Percentiles rank a stretch among this genome's conserved stretches.
Evolutionary conservation across 2,329 filamentous ascomycete species (phyloP).

Genomic region (Fusarium ambrosium): DNA sequence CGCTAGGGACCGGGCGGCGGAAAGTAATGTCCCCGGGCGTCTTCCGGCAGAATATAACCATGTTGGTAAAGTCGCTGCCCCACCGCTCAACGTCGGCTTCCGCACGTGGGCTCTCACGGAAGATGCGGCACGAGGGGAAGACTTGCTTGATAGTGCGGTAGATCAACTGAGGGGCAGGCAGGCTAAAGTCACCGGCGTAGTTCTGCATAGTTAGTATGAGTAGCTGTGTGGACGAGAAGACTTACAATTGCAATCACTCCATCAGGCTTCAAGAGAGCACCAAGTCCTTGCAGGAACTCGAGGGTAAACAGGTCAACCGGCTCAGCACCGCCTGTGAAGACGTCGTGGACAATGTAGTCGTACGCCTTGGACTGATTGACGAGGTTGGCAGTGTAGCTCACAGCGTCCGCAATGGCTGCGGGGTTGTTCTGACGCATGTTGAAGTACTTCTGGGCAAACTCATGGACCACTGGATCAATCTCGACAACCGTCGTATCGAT

Average conservation of each 20-base stretch:
- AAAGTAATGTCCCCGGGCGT: constrained; percentile 69
- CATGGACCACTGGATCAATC: constrained; percentile 90
- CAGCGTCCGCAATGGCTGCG: constrained; percentile 85
- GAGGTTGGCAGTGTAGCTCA: constrained; percentile 71
- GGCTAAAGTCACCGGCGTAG: constrained; percentile 89
- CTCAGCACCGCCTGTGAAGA: constrained; percentile 96
- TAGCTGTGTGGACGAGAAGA: constrained; percentile 23
- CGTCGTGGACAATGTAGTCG: constrained; percentile 96
- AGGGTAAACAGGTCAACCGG: constrained; percentile 89
- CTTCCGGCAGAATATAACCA: constrained; percentile 94
- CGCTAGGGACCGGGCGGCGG: constrained; percentile 71
- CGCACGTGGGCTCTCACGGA: constrained; percentile 78
- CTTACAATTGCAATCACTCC: constrained; percentile 90
- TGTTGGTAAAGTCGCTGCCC: constrained; percentile 87
- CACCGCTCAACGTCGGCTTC: constrained; percentile 61
- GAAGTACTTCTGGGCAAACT: constrained; percentile 88
- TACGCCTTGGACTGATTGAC: constrained; percentile 67
- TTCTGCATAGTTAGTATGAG: constrained; percentile 69
- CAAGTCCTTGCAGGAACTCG: constrained; percentile 82
- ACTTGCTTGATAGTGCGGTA: constrained; percentile 85
- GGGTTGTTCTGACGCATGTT: constrained; percentile 81
- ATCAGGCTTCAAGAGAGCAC: constrained; percentile 78
- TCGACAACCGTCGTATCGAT: constrained; percentile 95
- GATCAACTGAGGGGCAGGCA: constrained; percentile 82
- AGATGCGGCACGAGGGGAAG: constrained; percentile 92